These are phyloP conservation scores for Vigna angularis DNA, from an alignment of 306 rosid genomes.

Conservation along the genomic window DNA sequence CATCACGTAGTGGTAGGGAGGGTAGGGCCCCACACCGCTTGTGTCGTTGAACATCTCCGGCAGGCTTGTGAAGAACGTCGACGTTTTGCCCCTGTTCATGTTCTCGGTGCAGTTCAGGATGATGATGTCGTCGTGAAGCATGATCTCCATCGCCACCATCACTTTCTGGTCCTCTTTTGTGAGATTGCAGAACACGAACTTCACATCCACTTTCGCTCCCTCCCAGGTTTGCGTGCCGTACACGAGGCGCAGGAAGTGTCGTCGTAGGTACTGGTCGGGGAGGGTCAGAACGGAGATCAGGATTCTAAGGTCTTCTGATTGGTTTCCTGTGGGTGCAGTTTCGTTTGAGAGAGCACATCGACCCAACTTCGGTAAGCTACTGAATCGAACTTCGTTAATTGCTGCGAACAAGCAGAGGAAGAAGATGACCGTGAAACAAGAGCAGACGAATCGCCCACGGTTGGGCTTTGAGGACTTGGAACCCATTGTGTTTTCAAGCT, in stretches of 20 bases:
- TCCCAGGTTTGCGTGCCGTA: conserved; percentile 69
- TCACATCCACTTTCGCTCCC: conserved; percentile 74
- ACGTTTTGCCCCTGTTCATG: conserved; percentile 94
- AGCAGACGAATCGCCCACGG: conserved; percentile 53
- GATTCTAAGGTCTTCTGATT: conserved; percentile 57
- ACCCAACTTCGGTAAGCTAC: conserved; percentile 51
- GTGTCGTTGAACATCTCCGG: conserved; percentile 69
- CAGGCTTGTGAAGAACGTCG: conserved; percentile 74
- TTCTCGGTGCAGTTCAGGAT: conserved; percentile 90
- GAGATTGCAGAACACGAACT: conserved; percentile 89
- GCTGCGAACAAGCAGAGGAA: conserved; percentile 77
- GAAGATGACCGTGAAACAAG: conserved; percentile 59
- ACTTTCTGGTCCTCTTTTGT: conserved; percentile 88
- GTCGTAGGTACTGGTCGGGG: conserved; percentile 89
- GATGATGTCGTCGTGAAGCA: conserved; percentile 81
- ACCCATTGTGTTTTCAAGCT: conserved; percentile 27
- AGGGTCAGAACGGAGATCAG: conserved; percentile 86
- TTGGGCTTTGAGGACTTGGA: conserved; percentile 51
- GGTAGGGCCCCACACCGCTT: conserved; percentile 40
- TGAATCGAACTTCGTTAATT: conserved; percentile 70
- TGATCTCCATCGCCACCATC: conserved; percentile 74
- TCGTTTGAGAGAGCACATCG: conserved; percentile 46
- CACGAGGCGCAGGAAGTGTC: conserved; percentile 91
- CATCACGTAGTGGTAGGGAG: conserved; percentile 92
- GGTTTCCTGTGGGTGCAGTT: neutral